Evolutionary conservation across 176 grass and related monocot species (phyloP).

Genomic region (Carex myosuroides): DNA sequence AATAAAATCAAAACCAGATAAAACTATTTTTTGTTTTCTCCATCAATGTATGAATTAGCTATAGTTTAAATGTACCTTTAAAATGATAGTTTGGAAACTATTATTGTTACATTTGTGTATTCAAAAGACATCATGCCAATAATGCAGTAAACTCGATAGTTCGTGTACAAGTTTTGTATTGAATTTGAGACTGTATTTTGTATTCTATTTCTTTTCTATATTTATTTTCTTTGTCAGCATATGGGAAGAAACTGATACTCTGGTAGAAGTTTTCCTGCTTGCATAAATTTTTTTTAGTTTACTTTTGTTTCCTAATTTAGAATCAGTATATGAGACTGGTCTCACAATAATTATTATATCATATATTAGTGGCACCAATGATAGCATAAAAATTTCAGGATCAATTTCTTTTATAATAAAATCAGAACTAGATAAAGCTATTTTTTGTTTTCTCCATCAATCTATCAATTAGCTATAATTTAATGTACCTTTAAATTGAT

Average conservation of each 20-base stretch:
- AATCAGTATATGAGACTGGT: not conserved
- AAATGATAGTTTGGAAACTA: not conserved
- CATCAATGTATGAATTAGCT: not conserved
- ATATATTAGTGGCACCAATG: not conserved
- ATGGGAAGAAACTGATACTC: not conserved
- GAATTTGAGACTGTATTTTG: not conserved
- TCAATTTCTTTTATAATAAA: not conserved
- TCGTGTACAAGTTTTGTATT: not conserved
- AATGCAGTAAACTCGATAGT: not conserved
- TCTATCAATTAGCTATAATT: not conserved
- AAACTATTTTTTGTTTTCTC: not conserved
- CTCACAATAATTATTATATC: too few relatives aligned
- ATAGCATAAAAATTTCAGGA: too few relatives aligned
- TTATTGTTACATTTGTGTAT: not conserved
- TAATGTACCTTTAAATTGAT: not conserved
- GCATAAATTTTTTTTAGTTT: conserved; percentile 3
- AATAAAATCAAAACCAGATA: not conserved
- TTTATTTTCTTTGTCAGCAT: not conserved
- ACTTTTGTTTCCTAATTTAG: not conserved
- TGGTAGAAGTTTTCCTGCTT: not conserved
- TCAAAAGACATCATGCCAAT: not conserved
- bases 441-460: not conserved
- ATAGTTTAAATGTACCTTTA: not conserved
- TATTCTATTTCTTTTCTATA: not conserved
- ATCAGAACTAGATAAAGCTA: not conserved